Base-by-base conservation (phyloP, 2,329 filamentous ascomycete species). In the Fusarium mundagurra region DNA sequence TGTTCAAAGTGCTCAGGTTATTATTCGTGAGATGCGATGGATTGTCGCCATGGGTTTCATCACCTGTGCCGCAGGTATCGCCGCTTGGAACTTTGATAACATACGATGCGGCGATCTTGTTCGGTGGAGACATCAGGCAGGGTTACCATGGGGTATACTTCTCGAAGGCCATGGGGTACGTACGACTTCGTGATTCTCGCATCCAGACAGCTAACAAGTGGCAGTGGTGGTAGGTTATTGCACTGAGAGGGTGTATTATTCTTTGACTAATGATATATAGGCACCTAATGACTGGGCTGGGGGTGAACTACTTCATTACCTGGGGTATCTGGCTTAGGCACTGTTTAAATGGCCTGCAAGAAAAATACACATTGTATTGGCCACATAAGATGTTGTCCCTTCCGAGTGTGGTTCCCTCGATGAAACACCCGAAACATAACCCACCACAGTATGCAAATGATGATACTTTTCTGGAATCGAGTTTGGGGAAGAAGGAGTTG, bases 211-310 rank as follows among this genome's bases (percentile, higher is more conserved):
- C 48, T 51, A 51, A 51, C 22, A 14, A 34, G 8, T 34, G 4
- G 12, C 3, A 51, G 48, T 51, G 48, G 48, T 51, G 48, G 48
- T 51, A 51, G 20, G 48, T 11, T 14, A 24, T 8, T 51, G 22
- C 17, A 34, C 4, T 3, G 22, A 24, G 2, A 51, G 20, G 4
- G 3, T 24, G 17, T 24, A 3, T 4, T 0, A 0, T 5, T 14
- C 6, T 20, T 20, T 20, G 3, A 34, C 31, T 51, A 34, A 51
- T 11, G 12, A 14, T 1, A 8, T 24, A 8, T 51, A 51, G 48
- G 48, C 48, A 51, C 48, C 8, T 51, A 3, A 18, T 51, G 22
- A 51, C 31, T 24, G 48, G 48, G 0, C 12, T 51, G 8, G 48
- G 48, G 5, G 48, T 51, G 4, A 34, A 51, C 6, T 51, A 51